Base-by-base conservation (phyloP, 768 basidiomycete species). In the Leucocoprinus leucothites region DNA sequence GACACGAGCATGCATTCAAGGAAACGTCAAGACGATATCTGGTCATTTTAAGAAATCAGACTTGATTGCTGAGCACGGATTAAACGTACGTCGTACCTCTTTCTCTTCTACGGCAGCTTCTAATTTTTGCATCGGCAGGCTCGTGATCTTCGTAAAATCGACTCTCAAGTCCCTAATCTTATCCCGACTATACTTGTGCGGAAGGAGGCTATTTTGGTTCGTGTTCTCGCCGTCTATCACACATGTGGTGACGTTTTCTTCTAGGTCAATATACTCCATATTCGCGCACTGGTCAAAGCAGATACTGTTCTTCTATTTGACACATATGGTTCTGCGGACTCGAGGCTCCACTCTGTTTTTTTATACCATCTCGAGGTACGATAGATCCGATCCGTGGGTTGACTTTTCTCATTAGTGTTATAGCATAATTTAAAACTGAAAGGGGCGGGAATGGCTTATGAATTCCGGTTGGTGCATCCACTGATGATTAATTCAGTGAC, bases 111-210 rank as follows among this genome's bases (percentile, higher is more conserved):
- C 19, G 21, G 26, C 41, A 48, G 22, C 9, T 24, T 24, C 51
- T 54, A 51, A 59, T 25, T 38, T 45, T 45, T 13, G 42, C 49
- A 55, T 51, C 58, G 47, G 47, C 62, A 94, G 91, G 89, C 94
- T 62, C 89, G 96, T 78, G 96, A 98, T 75, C 78, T 98, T 21
- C 87, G 96, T 52, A 97, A 98, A 77, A 91, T 98, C 61, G 96
- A 98, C 73, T 94, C 92, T 3, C 80, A 93, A 61, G 82, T 94
- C 61, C 94, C 95, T 34, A 97, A 95, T 70, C 84, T 96, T 54
- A 89, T 98, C 16, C 94, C 95, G 38, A 94, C 94, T 40, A 95
- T 98, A 64, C 82, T 98, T 54, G 82, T 89, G 50, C 81, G 96
- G 60, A 88, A 86, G 64, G 87, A 92, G 70, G 92, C 90, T 45